Evolutionary conservation across 1,284 basidiomycete species (phyloP).

Genomic region (Naganishia liquefaciens): DNA sequence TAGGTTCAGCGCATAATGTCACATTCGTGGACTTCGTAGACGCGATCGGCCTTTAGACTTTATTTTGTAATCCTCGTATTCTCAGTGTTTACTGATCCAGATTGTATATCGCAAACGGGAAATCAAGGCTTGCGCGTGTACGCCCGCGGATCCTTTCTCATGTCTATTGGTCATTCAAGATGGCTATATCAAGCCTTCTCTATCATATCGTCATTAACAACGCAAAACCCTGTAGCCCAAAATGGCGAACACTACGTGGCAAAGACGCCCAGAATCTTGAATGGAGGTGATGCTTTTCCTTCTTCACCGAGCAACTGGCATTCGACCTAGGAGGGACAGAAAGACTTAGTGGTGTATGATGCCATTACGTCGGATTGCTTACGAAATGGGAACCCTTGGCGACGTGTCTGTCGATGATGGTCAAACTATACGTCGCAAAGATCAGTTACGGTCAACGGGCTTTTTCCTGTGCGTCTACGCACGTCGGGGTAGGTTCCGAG

Average conservation of each 20-base stretch:
- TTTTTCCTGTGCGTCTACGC: conserved; percentile 35
- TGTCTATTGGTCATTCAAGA: not conserved
- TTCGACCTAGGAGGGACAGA: conserved; percentile 59
- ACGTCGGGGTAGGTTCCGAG: conserved; percentile 55
- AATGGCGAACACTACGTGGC: conserved; percentile 27
- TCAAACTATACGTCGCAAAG: conserved; percentile 58
- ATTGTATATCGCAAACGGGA: not conserved
- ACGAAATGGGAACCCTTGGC: conserved; percentile 77
- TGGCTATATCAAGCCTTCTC: not conserved
- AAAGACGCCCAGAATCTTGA: conserved; percentile 77
- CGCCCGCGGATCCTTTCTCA: not conserved
- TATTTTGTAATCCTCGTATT: not conserved
- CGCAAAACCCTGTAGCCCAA: conserved; percentile 2
- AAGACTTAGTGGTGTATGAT: conserved; percentile 57
- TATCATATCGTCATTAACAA: not conserved
- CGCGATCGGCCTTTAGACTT: not conserved
- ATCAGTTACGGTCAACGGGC: not conserved
- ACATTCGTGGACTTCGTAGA: conserved; percentile 30
- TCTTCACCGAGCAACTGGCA: conserved; percentile 78
- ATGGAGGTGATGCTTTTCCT: conserved; percentile 64
- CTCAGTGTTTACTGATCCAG: conserved; percentile 1
- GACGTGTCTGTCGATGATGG: conserved; percentile 76
- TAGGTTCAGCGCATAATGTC: conserved; percentile 33
- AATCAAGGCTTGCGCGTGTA: not conserved
- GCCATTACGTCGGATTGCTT: conserved; percentile 69